Percentiles rank a stretch among this genome's conserved stretches.
Conservation (phyloP, 2,329 filamentous ascomycete genomes). For the Aspergillus flavus region DNA sequence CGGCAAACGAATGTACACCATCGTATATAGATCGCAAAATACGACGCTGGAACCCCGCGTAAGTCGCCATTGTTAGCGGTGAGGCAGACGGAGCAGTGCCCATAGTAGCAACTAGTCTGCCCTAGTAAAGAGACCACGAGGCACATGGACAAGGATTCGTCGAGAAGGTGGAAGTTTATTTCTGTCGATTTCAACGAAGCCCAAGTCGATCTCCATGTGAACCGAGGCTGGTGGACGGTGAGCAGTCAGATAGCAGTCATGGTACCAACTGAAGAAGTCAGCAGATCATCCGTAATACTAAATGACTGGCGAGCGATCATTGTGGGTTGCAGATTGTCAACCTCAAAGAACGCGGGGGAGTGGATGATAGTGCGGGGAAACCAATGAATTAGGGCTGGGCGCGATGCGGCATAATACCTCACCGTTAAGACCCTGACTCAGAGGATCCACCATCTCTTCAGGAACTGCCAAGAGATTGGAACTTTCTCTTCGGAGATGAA, state of each 20-base stretch:
- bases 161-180: constrained; percentile 8
- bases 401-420: neutral
- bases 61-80: neutral
- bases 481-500: neutral
- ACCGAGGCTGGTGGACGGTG: neutral
- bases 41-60: neutral
- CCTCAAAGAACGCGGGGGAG: neutral
- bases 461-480: neutral
- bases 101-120: neutral
- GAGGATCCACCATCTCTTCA: neutral
- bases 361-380: neutral
- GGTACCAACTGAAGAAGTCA: neutral
- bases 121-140: neutral
- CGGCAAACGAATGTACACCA: neutral
- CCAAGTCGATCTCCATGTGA: constrained; percentile 4
- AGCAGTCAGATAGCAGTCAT: neutral
- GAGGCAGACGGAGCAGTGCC: neutral
- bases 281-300: neutral
- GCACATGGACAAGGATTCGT: neutral
- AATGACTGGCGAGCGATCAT: neutral
- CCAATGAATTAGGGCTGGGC: neutral
- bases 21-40: neutral
- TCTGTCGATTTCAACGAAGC: neutral
- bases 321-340: neutral
- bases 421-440: neutral